Evolutionary conservation across 2,329 filamentous ascomycete genomes (phyloP).

Genomic region (Alternaria solani): DNA sequence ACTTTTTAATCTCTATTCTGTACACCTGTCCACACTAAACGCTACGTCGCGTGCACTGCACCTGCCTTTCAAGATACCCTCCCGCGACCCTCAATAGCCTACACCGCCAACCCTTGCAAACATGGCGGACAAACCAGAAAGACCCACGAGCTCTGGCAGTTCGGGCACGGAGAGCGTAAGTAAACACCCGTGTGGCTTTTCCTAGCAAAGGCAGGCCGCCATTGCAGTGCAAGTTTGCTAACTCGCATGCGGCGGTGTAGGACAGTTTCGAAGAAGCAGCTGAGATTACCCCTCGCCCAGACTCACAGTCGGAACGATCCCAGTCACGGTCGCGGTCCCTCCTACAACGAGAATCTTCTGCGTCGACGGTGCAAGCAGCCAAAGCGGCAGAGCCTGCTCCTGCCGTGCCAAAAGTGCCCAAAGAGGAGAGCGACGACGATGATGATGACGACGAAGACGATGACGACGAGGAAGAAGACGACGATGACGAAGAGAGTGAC

Average conservation of each 20-base stretch:
- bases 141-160: conserved; percentile 44
- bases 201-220: not conserved
- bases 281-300: conserved; percentile 60
- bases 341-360: conserved; percentile 44
- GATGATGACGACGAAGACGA: conserved; percentile 19
- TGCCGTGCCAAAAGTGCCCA: conserved; percentile 27
- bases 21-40: not conserved
- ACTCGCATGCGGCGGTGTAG: conserved; percentile 52
- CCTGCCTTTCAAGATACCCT: conserved; percentile 22
- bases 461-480: conserved; percentile 22
- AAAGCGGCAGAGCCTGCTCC: conserved; percentile 32
- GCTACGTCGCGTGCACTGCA: conserved; percentile 23
- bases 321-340: conserved; percentile 63
- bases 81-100: conserved; percentile 17
- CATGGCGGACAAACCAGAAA: conserved; percentile 34
- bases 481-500: conserved; percentile 15
- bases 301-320: conserved; percentile 52
- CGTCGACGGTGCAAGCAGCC: conserved; percentile 39
- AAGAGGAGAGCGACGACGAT: conserved; percentile 21
- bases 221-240: conserved; percentile 16
- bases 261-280: conserved; percentile 85
- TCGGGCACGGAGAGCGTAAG: conserved; percentile 44
- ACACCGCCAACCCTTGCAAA: conserved; percentile 21
- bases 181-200: not conserved
- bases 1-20: conserved; percentile 16